Percentiles rank a stretch among this genome's conserved stretches.
Evolutionary conservation across 257 asterid species (phyloP).

Genomic region (Parsonsia alboflavescens): DNA sequence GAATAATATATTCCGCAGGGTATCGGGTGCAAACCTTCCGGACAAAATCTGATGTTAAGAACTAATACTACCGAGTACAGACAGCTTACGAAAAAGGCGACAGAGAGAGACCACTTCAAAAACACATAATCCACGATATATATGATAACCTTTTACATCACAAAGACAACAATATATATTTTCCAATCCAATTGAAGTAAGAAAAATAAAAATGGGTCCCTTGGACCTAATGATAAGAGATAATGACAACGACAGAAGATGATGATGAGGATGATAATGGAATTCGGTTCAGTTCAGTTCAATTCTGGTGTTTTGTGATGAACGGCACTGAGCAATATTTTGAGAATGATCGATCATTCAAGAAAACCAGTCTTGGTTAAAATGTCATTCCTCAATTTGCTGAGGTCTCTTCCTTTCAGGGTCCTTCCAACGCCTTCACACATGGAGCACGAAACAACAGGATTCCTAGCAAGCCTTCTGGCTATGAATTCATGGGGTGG

Average conservation of each 20-base stretch:
- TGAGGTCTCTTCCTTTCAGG: slow-evolving; percentile 69
- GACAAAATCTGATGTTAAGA: slow-evolving; percentile 21
- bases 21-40: slow-evolving; percentile 15
- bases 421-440: slow-evolving; percentile 71
- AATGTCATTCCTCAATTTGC: slow-evolving; percentile 51
- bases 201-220: slow-evolving; percentile 1
- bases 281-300: too few relatives aligned
- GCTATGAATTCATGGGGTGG: slow-evolving; percentile 64
- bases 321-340: not conserved
- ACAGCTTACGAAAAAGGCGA: not conserved
- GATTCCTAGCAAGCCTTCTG: slow-evolving; percentile 32
- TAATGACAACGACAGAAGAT: slow-evolving; percentile 10
- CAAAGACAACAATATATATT: not conserved
- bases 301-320: not conserved
- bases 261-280: not conserved
- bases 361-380: slow-evolving; percentile 59
- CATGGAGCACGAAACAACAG: slow-evolving; percentile 56
- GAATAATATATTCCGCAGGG: not conserved
- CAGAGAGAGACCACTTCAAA: not conserved
- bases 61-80: not conserved
- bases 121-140: not conserved
- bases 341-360: slow-evolving; percentile 23
- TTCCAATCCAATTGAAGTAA: not conserved
- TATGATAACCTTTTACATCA: not conserved
- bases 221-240: not conserved